Evolutionary conservation across 2,329 filamentous ascomycete species (phyloP).

Genomic region (Hymenoscyphus albidus): DNA sequence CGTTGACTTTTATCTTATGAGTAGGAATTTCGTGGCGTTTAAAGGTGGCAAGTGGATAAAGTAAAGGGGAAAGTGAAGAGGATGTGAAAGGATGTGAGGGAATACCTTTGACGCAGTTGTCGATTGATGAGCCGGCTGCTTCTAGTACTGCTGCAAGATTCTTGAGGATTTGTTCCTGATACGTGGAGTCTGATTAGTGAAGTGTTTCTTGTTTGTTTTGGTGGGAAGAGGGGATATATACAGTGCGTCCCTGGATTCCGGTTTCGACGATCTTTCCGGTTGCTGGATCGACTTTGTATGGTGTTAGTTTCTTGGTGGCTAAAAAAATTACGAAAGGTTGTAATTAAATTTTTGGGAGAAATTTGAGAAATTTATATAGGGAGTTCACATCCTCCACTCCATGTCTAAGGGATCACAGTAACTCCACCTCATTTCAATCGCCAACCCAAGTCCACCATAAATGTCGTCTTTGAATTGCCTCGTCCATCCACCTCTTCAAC

Average conservation of each 20-base stretch:
- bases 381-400: too few relatives aligned
- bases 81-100: background rate
- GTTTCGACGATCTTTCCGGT: slow-evolving; percentile 54
- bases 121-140: slow-evolving; percentile 54
- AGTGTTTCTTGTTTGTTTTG: background rate
- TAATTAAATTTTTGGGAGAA: too few relatives aligned
- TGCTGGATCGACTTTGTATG: slow-evolving; percentile 44
- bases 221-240: slow-evolving; percentile 29
- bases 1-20: slow-evolving; percentile 52
- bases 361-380: too few relatives aligned
- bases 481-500: background rate
- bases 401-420: too few relatives aligned
- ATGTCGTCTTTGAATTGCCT: too few relatives aligned
- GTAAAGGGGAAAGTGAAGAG: background rate
- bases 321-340: too few relatives aligned
- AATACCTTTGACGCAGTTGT: slow-evolving; percentile 48
- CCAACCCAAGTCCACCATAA: too few relatives aligned
- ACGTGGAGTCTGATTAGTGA: background rate
- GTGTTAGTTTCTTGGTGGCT: background rate
- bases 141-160: slow-evolving; percentile 58
- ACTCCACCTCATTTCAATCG: too few relatives aligned
- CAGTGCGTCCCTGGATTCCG: slow-evolving; percentile 51
- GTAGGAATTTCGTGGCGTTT: background rate
- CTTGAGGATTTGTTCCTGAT: slow-evolving; percentile 50
- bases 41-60: background rate